Base-by-base conservation (phyloP, 805 yeast genomes). In the Lachancea nothofagi region DNA sequence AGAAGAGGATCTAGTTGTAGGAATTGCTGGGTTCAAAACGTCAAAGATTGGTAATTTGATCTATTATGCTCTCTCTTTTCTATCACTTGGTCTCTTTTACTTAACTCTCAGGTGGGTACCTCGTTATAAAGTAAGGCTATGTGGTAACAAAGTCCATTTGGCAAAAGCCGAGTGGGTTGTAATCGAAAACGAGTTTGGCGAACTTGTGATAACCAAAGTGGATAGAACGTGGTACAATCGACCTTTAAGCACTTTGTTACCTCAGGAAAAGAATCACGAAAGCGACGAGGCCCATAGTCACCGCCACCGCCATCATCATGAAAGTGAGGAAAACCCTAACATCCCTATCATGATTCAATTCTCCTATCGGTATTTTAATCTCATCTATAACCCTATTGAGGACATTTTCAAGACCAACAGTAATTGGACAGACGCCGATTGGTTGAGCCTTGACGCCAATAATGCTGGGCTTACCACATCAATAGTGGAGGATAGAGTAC, bases 1-100 rank as follows among this genome's bases (percentile, higher is more conserved):
- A 0, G 97, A 93, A 59, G 98, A 93, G 58, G 99, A 93, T 66
- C 67, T 93, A 54, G 90, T 90, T 9, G 75, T 93, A 44, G 96
- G 95, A 45, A 83, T 93, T 46, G 98, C 97, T 0, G 97, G 97
- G 4, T 93, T 85, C 60, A 62, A 62, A 39, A 75, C 79, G 12
- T 74, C 80, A 9, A 54, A 54, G 34, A 39, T 70, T 48, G 75
- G 78, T 45, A 52, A 62, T 4, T 28, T 65, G 0, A 12, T 72
- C 1, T 88, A 80, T 56, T 72, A 75, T 44, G 10, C 73, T 0
- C 42, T 83, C 2, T 80, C 87, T 44, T 37, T 75, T 0, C 22
- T 64, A 2, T 77, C 96, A 0, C 58, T 75, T 3, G 99, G 99
- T 0, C 33, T 87, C 2, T 78, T 79, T 1, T 90, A 80, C 51